Percentiles rank a stretch among this genome's conserved stretches.
Evolutionary conservation across 2,329 filamentous ascomycete species (phyloP).

Genomic region (Metarhizium humberi): DNA sequence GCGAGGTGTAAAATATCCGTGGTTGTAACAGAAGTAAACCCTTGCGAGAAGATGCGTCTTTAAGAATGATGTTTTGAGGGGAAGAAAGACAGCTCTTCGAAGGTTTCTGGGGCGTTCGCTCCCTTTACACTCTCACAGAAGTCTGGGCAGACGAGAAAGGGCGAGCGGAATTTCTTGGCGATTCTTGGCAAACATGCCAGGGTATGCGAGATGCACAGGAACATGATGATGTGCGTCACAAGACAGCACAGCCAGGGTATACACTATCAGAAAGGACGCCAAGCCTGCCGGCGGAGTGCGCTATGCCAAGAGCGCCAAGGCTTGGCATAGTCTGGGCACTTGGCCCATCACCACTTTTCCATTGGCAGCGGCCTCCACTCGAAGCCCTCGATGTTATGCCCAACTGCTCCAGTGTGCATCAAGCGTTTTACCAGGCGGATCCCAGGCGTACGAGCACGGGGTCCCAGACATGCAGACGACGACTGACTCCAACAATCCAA

Average conservation of each 20-base stretch:
- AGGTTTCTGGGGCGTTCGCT: constrained; percentile 19
- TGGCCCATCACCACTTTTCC: constrained; percentile 16
- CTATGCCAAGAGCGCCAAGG: constrained; percentile 27
- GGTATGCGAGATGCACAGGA: constrained; percentile 12
- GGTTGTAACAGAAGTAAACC: neutral
- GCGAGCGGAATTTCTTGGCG: constrained; percentile 29
- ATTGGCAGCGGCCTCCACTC: constrained; percentile 17
- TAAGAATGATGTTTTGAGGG: constrained; percentile 6
- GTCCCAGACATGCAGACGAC: neutral
- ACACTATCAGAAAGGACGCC: constrained; percentile 9
- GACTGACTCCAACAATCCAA: too few relatives aligned
- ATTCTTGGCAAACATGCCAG: constrained; percentile 17
- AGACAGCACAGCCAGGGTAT: constrained; percentile 4
- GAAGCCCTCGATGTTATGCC: neutral
- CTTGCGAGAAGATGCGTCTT: constrained; percentile 1
- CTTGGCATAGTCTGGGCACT: constrained; percentile 29
- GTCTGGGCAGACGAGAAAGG: constrained; percentile 25
- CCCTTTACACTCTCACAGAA: constrained; percentile 27
- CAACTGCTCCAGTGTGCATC: neutral
- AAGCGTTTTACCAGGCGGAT: constrained; percentile 1
- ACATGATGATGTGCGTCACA: fast-evolving
- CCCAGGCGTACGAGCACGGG: neutral
- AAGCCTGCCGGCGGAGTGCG: constrained; percentile 17
- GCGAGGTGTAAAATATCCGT: neutral
- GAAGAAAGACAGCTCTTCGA: neutral